Evolutionary conservation across 2,329 filamentous ascomycete genomes (phyloP), one percentile per base, ranked within the genome.

Genomic region (Lasiodiplodia citricola): DNA sequence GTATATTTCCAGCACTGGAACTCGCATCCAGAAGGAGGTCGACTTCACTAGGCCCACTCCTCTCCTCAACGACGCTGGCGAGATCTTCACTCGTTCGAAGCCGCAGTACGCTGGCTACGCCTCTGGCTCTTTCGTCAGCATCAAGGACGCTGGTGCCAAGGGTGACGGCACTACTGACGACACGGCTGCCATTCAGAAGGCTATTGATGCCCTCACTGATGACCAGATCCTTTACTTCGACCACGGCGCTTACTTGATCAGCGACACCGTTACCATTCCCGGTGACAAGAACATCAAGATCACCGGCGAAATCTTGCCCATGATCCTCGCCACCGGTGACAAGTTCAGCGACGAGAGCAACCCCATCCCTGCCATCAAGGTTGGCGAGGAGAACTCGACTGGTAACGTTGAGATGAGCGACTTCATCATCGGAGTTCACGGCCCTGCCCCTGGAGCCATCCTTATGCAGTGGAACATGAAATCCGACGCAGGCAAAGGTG

Each of bases 401-500:
- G 95, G 94, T 71, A 85, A 86, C 35, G 92, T 97, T 58, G 94
- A 97, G 82, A 95, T 97, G 76, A 92, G 90, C 56, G 95, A 97
- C 76, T 81, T 97, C 70, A 90, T 97, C 74, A 91, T 98, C 74
- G 88, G 93, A 80, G 97, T 94, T 37, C 87, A 89, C 73, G 95
- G 95, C 4, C 85, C 94, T 3, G 91, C 93, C 71, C 91, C 94
- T 0, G 95, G 95, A 72, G 95, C 94, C 21, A 93, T 97, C 75
- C 87, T 97, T 77, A 89, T 97, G 83, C 88, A 97, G 79, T 97
- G 93, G 92, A 97, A 97, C 81, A 84, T 97, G 52, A 88, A 88
- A 54, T 90, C 89, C 44, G 78, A 86, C 3, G 73, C 84, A 80
- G 93, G 93, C 57, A 87, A 89, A 1, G 90, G 90, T 23, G 95